A percentile compares a stretch with the other conserved stretches of the same genome.
Evolutionary conservation across 331 rosid species (phyloP).

Genomic region (Acacia concinna): DNA sequence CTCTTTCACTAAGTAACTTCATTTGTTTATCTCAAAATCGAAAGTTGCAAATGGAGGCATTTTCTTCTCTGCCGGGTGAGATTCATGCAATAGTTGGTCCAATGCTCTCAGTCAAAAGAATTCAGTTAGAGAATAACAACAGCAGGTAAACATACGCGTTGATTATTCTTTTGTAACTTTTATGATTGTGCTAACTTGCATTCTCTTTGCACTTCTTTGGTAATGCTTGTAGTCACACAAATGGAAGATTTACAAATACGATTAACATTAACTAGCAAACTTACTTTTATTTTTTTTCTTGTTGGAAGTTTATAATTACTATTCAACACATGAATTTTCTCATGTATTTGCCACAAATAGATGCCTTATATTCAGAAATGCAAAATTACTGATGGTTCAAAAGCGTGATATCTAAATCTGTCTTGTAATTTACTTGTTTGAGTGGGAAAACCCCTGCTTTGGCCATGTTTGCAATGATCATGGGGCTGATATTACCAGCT

Average conservation of each 20-base stretch:
- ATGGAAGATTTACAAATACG: not conserved
- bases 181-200: not conserved
- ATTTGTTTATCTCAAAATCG: constrained; percentile 37
- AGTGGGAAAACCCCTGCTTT: constrained; percentile 29
- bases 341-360: not conserved
- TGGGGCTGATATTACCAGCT: constrained; percentile 60
- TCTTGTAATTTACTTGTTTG: constrained; percentile 15
- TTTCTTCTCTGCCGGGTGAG: constrained; percentile 54
- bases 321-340: constrained; percentile 13
- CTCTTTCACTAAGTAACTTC: constrained; percentile 25
- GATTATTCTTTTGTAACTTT: not conserved
- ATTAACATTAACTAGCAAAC: no score
- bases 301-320: not conserved
- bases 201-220: not conserved
- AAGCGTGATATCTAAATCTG: not conserved
- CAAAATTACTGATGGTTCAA: not conserved
- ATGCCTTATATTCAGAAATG: not conserved
- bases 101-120: constrained; percentile 84
- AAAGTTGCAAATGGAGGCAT: constrained; percentile 37
- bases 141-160: constrained; percentile 57
- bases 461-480: constrained; percentile 38
- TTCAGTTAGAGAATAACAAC: constrained; percentile 58
- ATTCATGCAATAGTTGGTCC: constrained; percentile 84
- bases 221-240: not conserved
- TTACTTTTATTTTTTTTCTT: not conserved